A percentile compares a stretch with the other conserved stretches of the same genome.
Conservation (phyloP, 169 alveolate species). For the Plasmodium adleri region DNA sequence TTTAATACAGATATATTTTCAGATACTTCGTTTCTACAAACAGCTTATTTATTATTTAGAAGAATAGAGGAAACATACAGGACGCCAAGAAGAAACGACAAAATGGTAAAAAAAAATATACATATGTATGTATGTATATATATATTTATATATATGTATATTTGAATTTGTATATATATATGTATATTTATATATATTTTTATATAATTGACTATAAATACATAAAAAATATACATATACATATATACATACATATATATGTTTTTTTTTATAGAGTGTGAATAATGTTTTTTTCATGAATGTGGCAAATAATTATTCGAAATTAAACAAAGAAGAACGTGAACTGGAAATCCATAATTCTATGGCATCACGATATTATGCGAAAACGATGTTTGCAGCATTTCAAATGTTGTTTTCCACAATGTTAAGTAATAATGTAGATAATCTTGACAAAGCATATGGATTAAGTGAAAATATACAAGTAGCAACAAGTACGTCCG, state of each 20-base stretch:
- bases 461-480: too few species aligned
- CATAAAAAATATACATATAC: too few species aligned
- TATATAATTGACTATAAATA: too few species aligned
- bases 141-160: background rate
- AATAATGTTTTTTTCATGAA: constrained; percentile 16
- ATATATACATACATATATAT: too few species aligned
- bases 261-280: constrained; percentile 18
- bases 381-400: too few species aligned
- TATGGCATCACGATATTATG: too few species aligned
- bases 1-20: constrained; percentile 14
- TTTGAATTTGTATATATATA: too few species aligned
- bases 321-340: too few species aligned
- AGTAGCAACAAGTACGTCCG: too few species aligned
- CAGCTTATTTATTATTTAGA: constrained; percentile 27
- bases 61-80: constrained; percentile 25
- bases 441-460: too few species aligned
- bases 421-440: constrained; percentile 14
- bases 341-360: too few species aligned
- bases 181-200: too few species aligned
- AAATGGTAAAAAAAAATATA: background rate
- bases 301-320: background rate
- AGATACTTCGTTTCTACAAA: constrained; percentile 45
- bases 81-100: constrained; percentile 33
- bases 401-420: background rate
- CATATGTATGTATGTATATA: background rate